Evolutionary conservation across 2,329 filamentous ascomycete species (phyloP), one percentile per base, ranked within the genome.

Genomic region (Cucurbitaria berberidis): DNA sequence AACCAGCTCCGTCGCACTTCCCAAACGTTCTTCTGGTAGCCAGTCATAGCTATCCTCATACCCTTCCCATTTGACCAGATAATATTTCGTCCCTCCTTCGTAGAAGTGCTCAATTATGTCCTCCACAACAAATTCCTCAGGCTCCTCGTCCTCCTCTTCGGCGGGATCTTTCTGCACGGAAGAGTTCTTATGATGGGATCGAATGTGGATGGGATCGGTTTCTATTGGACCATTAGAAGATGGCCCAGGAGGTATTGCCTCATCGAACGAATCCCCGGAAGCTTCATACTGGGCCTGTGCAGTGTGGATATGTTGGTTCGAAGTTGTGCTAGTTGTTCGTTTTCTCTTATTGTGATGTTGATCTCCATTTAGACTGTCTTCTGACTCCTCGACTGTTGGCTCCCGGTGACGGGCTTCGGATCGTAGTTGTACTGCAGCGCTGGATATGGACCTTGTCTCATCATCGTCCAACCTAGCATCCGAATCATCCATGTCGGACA

Each of bases 51-150:
- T 62, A 24, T 72, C 65, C 7, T 68, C 60, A 36, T 69, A 70
- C 1, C 67, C 70, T 19, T 68, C 62, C 72, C 72, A 74, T 32
- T 72, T 72, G n/a, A 74, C 69, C 0, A 68, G 64, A 26, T 70
- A 74, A 47, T 60, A 68, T 3, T 59, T 68, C 26, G 53, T 57
- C 1, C 59, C 54, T 3, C 58, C 48, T 7, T 66, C 49, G 35
- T 57, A 53, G 19, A 55, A 61, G 45, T 74, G 69, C 39, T 62
- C 60, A 0, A 69, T 29, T 21, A 74, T 71, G 19, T 54, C 44
- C 48, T 73, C 69, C 10, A 73, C 62, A 9, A 64, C 62, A 36
- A 67, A 72, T 44, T 70, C 68, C 49, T 72, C 64, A 11, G 53
- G 55, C 0, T 54, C 52, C 1, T 45, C 44, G 6, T 56, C 51